A percentile compares a stretch with the other conserved stretches of the same genome.
phyloP scores from a whole-genome alignment of 352 stramenopile species.

The Phytophthora sansomeana region DNA sequence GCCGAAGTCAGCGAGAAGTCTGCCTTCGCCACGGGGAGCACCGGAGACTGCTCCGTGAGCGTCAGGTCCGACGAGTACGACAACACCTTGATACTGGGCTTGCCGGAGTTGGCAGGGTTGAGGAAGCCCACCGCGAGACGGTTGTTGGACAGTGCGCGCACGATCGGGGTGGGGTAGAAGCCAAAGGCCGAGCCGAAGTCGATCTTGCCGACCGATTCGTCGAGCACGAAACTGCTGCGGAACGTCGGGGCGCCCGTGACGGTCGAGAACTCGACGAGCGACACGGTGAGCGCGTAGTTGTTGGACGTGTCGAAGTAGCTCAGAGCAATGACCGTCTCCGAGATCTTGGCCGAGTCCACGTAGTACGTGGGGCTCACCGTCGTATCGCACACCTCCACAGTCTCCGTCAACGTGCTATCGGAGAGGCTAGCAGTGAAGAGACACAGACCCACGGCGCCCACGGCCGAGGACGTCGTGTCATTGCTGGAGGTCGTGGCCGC shows the following conservation, averaged over 20 bases:
- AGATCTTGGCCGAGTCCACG: slow-evolving; percentile 71
- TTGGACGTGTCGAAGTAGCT: slow-evolving; percentile 77
- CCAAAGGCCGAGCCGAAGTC: slow-evolving; percentile 73
- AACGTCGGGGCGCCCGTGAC: slow-evolving; percentile 66
- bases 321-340: slow-evolving; percentile 65
- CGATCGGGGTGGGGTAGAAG: slow-evolving; percentile 75
- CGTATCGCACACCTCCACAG: slow-evolving; percentile 56
- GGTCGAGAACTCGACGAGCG: slow-evolving; percentile 70
- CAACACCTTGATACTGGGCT: slow-evolving; percentile 80
- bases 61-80: slow-evolving; percentile 68
- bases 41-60: slow-evolving; percentile 57
- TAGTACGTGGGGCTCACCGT: slow-evolving; percentile 74
- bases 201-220: slow-evolving; percentile 61
- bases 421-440: slow-evolving; percentile 57
- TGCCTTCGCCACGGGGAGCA: slow-evolving; percentile 73
- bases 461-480: slow-evolving; percentile 48
- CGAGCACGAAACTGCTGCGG: slow-evolving; percentile 73
- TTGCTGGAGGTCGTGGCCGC: slow-evolving; percentile 49
- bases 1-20: slow-evolving; percentile 71
- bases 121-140: slow-evolving; percentile 74
- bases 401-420: slow-evolving; percentile 31
- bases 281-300: slow-evolving; percentile 80
- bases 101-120: slow-evolving; percentile 76
- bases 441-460: slow-evolving; percentile 62
- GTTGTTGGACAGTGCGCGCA: slow-evolving; percentile 62